Conservation (phyloP, 306 rosid genomes). For the Prunus mume region DNA sequence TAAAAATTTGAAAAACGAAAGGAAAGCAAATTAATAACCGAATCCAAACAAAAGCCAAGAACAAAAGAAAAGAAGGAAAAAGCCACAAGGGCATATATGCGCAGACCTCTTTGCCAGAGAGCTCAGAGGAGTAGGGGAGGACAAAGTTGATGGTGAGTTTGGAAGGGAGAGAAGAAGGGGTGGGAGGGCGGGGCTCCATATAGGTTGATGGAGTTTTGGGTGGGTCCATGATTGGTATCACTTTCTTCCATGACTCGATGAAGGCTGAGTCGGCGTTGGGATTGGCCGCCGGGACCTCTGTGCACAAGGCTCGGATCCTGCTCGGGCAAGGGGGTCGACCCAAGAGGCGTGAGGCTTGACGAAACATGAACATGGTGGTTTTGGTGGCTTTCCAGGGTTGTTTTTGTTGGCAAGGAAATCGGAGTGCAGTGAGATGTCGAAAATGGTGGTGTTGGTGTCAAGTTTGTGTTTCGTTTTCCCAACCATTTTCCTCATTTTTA, state of each 20-base stretch:
- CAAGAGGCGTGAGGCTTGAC: slow-evolving; percentile 50
- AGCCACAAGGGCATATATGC: background rate
- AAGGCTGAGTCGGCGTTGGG: slow-evolving; percentile 29
- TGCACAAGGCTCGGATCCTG: slow-evolving; percentile 35
- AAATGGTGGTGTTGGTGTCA: background rate
- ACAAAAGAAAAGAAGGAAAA: background rate
- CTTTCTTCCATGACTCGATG: slow-evolving; percentile 60
- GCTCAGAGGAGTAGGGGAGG: slow-evolving; percentile 70
- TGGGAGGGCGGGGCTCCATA: slow-evolving; percentile 59
- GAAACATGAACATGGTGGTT: slow-evolving; percentile 67
- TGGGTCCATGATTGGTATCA: slow-evolving; percentile 53
- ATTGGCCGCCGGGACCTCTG: slow-evolving; percentile 38
- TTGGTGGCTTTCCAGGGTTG: background rate
- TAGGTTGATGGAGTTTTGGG: slow-evolving; percentile 65
- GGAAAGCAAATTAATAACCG: background rate
- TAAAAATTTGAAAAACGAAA: background rate
- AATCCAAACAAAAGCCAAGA: background rate
- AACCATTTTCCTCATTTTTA: background rate
- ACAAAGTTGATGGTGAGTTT: slow-evolving; percentile 81
- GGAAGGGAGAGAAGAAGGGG: slow-evolving; percentile 57
- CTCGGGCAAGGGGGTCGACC: slow-evolving; percentile 25
- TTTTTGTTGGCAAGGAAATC: background rate
- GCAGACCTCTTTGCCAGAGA: slow-evolving; percentile 66
- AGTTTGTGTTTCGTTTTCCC: background rate
- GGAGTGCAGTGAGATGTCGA: background rate